Conservation (phyloP, 1,284 basidiomycete genomes). For the Ganoderma resinaceum region DNA sequence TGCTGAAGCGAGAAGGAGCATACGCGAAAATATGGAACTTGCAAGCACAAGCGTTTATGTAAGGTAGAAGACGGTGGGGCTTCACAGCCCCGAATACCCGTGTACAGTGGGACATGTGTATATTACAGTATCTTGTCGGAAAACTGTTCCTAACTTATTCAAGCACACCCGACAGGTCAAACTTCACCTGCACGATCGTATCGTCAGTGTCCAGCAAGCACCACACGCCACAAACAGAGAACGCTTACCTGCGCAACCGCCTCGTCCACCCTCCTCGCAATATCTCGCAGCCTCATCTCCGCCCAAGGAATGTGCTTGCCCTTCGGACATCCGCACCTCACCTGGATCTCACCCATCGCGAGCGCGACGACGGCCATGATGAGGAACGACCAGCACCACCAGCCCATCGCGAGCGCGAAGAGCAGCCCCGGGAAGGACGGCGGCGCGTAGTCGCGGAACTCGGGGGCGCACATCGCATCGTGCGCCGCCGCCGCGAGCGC, state of each 20-base stretch:
- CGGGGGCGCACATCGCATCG: not conserved
- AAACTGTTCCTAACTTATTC: not conserved
- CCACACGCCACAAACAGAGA: not conserved
- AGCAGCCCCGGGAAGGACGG: not conserved
- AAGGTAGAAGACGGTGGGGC: not conserved
- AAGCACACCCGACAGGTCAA: not conserved
- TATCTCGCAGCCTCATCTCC: not conserved
- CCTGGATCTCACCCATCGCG: not conserved
- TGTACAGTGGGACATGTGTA: not conserved
- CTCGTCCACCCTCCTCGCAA: not conserved
- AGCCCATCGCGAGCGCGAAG: not conserved
- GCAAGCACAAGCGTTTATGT: conserved; percentile 57
- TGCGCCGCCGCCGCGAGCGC: not conserved
- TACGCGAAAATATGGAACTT: conserved; percentile 61
- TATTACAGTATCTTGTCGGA: not conserved
- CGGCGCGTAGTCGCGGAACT: not conserved
- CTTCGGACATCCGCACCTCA: not conserved
- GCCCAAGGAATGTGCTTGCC: not conserved
- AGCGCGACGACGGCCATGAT: not conserved
- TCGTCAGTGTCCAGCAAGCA: not conserved
- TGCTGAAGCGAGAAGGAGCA: conserved; percentile 51
- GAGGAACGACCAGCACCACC: conserved; percentile 3
- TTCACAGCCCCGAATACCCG: not conserved
- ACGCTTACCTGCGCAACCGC: not conserved
- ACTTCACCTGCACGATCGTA: not conserved